Base-by-base conservation (phyloP, 2,329 filamentous ascomycete genomes). In the Colletotrichum filicis region DNA sequence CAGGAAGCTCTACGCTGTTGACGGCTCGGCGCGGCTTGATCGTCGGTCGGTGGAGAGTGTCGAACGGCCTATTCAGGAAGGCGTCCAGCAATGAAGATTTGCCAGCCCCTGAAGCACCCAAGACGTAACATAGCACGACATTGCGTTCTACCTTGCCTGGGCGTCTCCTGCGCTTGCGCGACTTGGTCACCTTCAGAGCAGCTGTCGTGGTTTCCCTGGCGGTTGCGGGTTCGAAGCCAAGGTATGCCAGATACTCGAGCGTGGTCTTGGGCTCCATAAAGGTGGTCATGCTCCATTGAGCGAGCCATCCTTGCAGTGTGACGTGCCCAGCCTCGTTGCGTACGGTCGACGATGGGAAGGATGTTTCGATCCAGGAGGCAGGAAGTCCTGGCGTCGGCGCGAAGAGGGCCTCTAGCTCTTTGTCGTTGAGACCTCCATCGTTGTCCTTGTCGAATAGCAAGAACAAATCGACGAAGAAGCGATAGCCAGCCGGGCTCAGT, bases 211-310 rank as follows among this genome's bases (percentile, higher is more conserved):
- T 92, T 52, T 93, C 92, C 71, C 93, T 93, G n/a, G 89, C 86
- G 77, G 93, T 93, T 2, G 91, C 86, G 2, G 94, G 92, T 80
- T 98, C 97, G 79, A 98, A 99, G 1, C 97, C 97, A 2, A 99
- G 91, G 80, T 98, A 98, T 3, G 97, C 97, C 2, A 99, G 91
- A 81, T 99, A 99, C 77, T 97, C 95, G 4, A 99, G 88, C 0
- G 97, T 98, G 0, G 95, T 98, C 80, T 97, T 97, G 14, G 97
- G 96, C 69, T 97, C 95, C 73, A 97, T 91, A 78, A 98, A 99
- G 0, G 97, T 99, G 0, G 97, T 99, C 97, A 99, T 99, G 81
- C 95, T 98, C 97, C 97, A 99, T 79, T 99, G 97, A 4, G 97
- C 97, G 49, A 99, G 90, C 97, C 97, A 99, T 2, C 97, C 97